Base-by-base conservation (phyloP, 1,284 basidiomycete genomes). In the Leccinum pachyderme region DNA sequence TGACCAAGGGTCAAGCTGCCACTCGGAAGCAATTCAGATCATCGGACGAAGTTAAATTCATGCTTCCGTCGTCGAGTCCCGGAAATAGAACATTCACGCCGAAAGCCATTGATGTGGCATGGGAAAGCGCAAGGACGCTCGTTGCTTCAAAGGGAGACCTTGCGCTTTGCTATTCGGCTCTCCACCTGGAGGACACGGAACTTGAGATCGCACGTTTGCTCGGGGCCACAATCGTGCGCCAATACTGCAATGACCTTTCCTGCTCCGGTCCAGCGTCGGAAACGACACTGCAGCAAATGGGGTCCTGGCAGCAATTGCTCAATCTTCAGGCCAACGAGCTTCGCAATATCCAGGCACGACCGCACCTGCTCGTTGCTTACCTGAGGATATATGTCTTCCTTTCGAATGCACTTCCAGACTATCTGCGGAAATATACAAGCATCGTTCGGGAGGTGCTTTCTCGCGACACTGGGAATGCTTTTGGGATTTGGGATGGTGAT, bases 401-500 rank as follows among this genome's bases (percentile, higher is more conserved):
- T 37, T 67, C 70, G 31, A 68, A 70, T n/a, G 62, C 73, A 37
- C 65, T 74, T 25, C 54, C 58, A n/a, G 52, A 52, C 35, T 37
- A 63, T 47, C 72, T 82, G 9, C 64, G 62, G 43, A 61, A 61
- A 39, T 78, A 76, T 55, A 64, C 78, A 2, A 77, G 73, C 4
- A 72, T 74, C 11, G 73, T 82, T 27, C 78, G 84, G 28, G 76
- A 72, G 3, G 70, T 83, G 9, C 70, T 86, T 24, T 75, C 75
- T n/a, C 77, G 84, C 22, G 84, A 86, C 59, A 75, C 78, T 32
- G 84, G 83, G 18, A 87, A 87, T 61, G 77, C 82, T 12, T 87
- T 87, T 59, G 85, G 85, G 24, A 76, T 87, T 44, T 86, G 81
- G 80, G 83, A 87, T 59, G 64, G 62, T 7, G 68, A 69, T 8